phyloP scores from a whole-genome alignment of 2,329 filamentous ascomycete species.

The Venturia carpophila region DNA sequence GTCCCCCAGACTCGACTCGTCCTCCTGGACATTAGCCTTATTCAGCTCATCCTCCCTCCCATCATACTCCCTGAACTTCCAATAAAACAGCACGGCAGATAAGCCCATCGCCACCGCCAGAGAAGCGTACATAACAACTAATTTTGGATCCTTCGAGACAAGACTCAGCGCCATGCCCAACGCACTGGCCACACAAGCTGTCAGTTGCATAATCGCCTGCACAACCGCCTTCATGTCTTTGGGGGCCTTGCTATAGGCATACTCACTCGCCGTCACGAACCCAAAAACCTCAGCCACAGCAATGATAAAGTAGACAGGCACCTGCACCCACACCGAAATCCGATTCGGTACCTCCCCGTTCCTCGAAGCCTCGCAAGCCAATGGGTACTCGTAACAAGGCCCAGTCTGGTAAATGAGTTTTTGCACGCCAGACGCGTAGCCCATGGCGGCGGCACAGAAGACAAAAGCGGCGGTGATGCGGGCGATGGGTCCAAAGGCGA shows the following conservation, averaged over 20 bases:
- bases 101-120: conserved; percentile 24
- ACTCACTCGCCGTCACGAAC: conserved; percentile 37
- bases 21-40: conserved; percentile 29
- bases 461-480: conserved; percentile 29
- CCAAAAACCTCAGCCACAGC: conserved; percentile 38
- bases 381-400: conserved; percentile 32
- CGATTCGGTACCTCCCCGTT: conserved; percentile 25
- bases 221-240: conserved; percentile 35
- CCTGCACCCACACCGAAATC: conserved; percentile 35
- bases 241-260: conserved; percentile 38
- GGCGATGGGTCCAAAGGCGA: conserved; percentile 27
- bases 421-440: conserved; percentile 28
- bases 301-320: conserved; percentile 34
- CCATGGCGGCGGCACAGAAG: conserved; percentile 27
- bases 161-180: conserved; percentile 29
- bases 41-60: conserved; percentile 17
- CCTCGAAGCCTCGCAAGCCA: conserved; percentile 25
- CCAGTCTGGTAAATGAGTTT: conserved; percentile 27
- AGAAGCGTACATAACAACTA: conserved; percentile 26
- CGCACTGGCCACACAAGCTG: conserved; percentile 28
- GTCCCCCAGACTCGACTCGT: background rate
- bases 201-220: conserved; percentile 30
- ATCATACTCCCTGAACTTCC: conserved; percentile 25
- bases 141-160: conserved; percentile 27
- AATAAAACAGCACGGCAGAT: conserved; percentile 23